Base-by-base conservation (phyloP, 2,329 filamentous ascomycete species). In the Fusarium miscanthi region DNA sequence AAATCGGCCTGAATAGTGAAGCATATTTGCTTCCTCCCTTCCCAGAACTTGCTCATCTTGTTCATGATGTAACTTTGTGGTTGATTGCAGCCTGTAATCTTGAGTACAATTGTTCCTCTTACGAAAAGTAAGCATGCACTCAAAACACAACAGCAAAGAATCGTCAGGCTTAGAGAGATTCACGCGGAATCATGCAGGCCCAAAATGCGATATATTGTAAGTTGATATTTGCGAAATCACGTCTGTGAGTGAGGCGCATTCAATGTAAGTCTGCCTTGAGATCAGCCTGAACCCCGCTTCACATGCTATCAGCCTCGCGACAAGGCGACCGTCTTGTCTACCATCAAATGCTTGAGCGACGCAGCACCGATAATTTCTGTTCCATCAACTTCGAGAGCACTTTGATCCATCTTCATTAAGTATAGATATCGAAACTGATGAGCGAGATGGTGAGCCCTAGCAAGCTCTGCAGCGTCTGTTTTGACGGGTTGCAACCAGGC, bases 141-240 rank as follows among this genome's bases (percentile, higher is more conserved):
- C 0, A 1, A 17, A 3, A 10, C 8, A 23, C 2, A 4, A 23
- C n/a, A 3, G 4, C 0, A 8, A 9, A 43, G 5, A 17, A 42
- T 6, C 7, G 2, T 23, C 9, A 25, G 5, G 2, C 17, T 14
- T 14, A 8, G 8, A 27, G 6, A 19, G 11, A 10, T 4, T 5
- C 13, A 13, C 21, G 17, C 27, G 16, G 25, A 8, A 5, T 8
- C 16, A 11, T 13, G 5, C 13, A 0, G 12, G 6, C 8, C 11
- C 9, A 6, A 37, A 37, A 10, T 9, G 9, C 5, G 9, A 21
- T 21, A 11, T 16, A 6, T 21, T 12, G 9, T 7, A 8, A 14
- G 17, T 4, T 27, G n/a, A 16, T 1, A 2, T 21, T 37, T 13
- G 13, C 19, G 13, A 52, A 8, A 14, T 16, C 3, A 21, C 8